These are phyloP conservation scores for Fusarium zealandicum DNA, from an alignment of 2,329 filamentous ascomycete species.

Conservation along the genomic window DNA sequence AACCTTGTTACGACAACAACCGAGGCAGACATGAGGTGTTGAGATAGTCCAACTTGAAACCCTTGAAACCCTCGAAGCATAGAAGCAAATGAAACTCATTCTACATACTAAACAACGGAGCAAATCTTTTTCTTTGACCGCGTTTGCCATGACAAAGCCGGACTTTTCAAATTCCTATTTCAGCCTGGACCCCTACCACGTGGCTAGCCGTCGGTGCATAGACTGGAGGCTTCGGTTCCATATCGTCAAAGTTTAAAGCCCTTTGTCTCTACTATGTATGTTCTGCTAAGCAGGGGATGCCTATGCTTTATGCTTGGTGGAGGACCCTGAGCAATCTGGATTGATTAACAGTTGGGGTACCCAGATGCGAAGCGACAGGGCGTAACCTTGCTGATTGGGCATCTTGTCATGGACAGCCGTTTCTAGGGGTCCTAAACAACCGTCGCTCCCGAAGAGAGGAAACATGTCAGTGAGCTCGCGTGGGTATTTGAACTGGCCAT, in stretches of 20 bases:
- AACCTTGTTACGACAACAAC: too few relatives aligned
- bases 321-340: background rate
- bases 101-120: too few relatives aligned
- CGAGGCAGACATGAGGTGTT: too few relatives aligned
- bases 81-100: too few relatives aligned
- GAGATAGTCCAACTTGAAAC: too few relatives aligned
- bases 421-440: background rate
- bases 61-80: too few relatives aligned
- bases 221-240: background rate
- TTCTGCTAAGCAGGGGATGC: background rate
- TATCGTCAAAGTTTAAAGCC: background rate
- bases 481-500: background rate
- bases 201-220: conserved; percentile 13
- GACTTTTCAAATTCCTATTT: background rate
- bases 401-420: background rate
- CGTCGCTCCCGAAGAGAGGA: background rate
- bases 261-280: conserved; percentile 1
- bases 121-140: too few relatives aligned
- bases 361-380: background rate
- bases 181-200: conserved; percentile 13
- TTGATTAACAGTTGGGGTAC: conserved; percentile 2
- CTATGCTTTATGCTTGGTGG: conserved; percentile 4
- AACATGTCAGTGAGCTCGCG: background rate
- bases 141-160: background rate
- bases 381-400: conserved; percentile 1